Evolutionary conservation across 768 basidiomycete species (phyloP).

Genomic region (Grammothele lineata): DNA sequence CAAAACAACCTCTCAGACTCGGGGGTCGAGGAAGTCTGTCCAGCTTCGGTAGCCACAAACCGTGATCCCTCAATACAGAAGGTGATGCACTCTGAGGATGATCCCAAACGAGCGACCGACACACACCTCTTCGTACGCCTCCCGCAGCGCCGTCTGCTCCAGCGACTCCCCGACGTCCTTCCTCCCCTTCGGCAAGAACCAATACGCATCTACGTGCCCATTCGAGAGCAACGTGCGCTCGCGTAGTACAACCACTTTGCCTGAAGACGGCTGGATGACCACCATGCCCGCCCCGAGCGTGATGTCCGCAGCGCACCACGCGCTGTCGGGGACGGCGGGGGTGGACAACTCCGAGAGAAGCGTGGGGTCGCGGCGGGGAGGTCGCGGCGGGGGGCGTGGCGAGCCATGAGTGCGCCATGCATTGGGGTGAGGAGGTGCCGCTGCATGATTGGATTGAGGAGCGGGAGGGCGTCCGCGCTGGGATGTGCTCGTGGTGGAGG

Average conservation of each 20-base stretch:
- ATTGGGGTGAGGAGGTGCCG: no score
- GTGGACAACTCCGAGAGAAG: conserved; percentile 38
- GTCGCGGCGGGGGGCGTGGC: no score
- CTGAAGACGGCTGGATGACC: conserved; percentile 54
- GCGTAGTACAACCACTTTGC: conserved; percentile 48
- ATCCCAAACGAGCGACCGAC: background rate
- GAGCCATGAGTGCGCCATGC: no score
- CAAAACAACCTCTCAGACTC: background rate
- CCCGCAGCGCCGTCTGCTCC: conserved; percentile 54
- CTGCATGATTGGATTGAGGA: no score
- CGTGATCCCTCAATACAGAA: background rate
- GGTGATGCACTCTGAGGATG: background rate
- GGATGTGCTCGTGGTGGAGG: no score
- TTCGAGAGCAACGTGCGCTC: conserved; percentile 27
- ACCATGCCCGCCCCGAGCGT: conserved; percentile 60
- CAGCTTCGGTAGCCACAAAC: background rate
- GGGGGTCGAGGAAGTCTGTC: no score
- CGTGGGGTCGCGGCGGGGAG: background rate
- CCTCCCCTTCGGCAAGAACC: conserved; percentile 61
- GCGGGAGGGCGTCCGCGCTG: no score
- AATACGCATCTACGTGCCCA: conserved; percentile 18
- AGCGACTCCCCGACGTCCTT: conserved; percentile 65
- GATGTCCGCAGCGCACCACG: conserved; percentile 49
- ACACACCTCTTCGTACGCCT: conserved; percentile 64
- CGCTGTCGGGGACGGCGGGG: conserved; percentile 37